Percentiles rank a stretch among this genome's conserved stretches.
These are phyloP conservation scores for Panicum hallii DNA, from an alignment of 202 grass and related monocot species.

Conservation along the genomic window DNA sequence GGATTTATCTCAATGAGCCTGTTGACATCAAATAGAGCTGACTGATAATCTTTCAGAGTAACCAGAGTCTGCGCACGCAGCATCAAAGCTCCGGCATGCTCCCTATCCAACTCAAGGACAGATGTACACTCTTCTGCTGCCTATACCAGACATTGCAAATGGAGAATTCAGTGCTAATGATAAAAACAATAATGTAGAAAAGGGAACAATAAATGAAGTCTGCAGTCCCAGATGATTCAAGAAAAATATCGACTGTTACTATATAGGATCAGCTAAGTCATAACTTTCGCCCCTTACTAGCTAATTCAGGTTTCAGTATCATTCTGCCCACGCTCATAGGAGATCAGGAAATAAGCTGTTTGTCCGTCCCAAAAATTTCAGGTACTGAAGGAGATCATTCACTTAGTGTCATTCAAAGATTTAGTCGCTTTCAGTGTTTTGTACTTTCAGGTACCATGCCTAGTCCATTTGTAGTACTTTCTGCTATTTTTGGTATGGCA, in stretches of 20 bases:
- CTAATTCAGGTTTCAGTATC: neutral
- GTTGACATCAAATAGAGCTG: slow-evolving; percentile 97
- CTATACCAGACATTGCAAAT: slow-evolving; percentile 40
- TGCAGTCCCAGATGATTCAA: slow-evolving; percentile 7
- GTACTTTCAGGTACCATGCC: too few species aligned
- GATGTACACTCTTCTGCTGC: slow-evolving; percentile 94
- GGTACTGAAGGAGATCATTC: neutral
- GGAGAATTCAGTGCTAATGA: slow-evolving; percentile 24
- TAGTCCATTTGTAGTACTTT: slow-evolving; percentile 1
- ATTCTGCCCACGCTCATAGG: neutral
- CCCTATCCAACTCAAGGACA: slow-evolving; percentile 86
- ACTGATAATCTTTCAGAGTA: slow-evolving; percentile 91
- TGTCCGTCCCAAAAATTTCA: neutral
- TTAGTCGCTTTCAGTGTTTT: neutral
- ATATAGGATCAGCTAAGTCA: neutral
- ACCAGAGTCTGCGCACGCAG: slow-evolving; percentile 93
- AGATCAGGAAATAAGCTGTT: neutral
- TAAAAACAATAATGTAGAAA: slow-evolving; percentile 7
- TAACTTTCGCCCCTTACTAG: neutral
- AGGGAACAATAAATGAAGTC: slow-evolving; percentile 32
- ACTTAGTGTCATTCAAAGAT: neutral
- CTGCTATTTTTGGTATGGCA: slow-evolving; percentile 9
- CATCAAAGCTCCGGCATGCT: slow-evolving; percentile 92
- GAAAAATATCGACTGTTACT: neutral
- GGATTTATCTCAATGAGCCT: slow-evolving; percentile 88